Percentiles rank a stretch among this genome's conserved stretches.
Evolutionary conservation across 192 early-diverging fungal genomes (phyloP).

Genomic region (Oehlia diaphana): DNA sequence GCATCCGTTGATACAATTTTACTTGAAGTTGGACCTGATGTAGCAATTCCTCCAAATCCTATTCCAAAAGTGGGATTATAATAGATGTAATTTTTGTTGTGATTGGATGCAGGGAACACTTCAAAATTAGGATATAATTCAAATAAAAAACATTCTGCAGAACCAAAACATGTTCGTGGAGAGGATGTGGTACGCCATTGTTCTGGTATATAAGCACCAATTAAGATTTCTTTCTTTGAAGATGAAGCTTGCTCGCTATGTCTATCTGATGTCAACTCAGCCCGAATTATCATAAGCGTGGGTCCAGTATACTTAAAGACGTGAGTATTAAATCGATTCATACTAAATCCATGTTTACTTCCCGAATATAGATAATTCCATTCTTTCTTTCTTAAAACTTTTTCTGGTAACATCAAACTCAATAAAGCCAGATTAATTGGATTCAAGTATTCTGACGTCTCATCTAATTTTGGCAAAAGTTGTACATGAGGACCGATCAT

Average conservation of each 20-base stretch:
- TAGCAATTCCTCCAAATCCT: conserved; percentile 31
- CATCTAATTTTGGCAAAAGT: conserved; percentile 12
- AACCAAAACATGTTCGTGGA: conserved; percentile 48
- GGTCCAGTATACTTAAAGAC: conserved; percentile 60
- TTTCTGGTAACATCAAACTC: conserved; percentile 44
- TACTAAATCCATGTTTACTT: conserved; percentile 54
- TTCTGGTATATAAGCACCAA: conserved; percentile 53
- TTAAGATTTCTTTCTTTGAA: conserved; percentile 27
- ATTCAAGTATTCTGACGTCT: conserved; percentile 39
- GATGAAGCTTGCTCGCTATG: not conserved
- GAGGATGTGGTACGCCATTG: conserved; percentile 42
- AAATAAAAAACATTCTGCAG: conserved; percentile 43
- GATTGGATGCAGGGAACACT: conserved; percentile 36
- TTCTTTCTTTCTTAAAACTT: conserved; percentile 28
- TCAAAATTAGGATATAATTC: conserved; percentile 52
- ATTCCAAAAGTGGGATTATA: conserved; percentile 36
- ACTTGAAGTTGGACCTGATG: conserved; percentile 9
- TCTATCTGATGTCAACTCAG: not conserved
- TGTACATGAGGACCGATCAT: not conserved
- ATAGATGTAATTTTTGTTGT: conserved; percentile 31
- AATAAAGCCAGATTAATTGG: conserved; percentile 38
- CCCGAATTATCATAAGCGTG: conserved; percentile 47
- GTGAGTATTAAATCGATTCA: conserved; percentile 55
- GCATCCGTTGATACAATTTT: conserved; percentile 34
- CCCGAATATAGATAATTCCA: conserved; percentile 47